Conservation (phyloP, 1,284 basidiomycete genomes). For the Cryptococcus jaspeensis region DNA sequence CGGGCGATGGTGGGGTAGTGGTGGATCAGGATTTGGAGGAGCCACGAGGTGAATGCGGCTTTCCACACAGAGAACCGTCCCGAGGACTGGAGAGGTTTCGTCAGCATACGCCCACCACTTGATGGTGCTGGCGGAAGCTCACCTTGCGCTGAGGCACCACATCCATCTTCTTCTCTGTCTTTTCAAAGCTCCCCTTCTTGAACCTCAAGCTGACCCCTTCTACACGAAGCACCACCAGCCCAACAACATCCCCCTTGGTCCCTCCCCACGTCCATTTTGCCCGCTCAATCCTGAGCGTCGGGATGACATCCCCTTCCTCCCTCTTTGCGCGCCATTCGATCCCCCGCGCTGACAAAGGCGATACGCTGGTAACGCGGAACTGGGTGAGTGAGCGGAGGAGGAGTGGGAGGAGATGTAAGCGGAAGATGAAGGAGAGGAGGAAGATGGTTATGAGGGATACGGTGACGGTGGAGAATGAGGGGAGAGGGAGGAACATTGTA, state of each 20-base stretch:
- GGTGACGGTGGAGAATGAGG: conserved; percentile 1
- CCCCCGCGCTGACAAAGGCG: conserved; percentile 26
- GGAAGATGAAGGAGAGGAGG: conserved; percentile 10
- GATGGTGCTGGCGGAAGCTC: neutral
- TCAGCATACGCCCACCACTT: neutral
- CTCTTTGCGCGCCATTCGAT: conserved; percentile 38
- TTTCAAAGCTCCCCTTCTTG: conserved; percentile 3
- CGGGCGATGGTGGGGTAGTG: conserved; percentile 39
- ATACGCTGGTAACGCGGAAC: conserved; percentile 26
- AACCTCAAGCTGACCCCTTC: conserved; percentile 35
- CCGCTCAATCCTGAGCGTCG: conserved; percentile 35
- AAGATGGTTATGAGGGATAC: conserved; percentile 4
- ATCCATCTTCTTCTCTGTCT: conserved; percentile 6
- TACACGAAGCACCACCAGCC: conserved; percentile 34
- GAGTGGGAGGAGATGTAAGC: conserved; percentile 17
- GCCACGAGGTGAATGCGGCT: conserved; percentile 9
- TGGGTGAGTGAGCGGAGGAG: conserved; percentile 22
- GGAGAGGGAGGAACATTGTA: neutral
- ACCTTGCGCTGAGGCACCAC: neutral
- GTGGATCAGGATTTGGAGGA: conserved; percentile 32
- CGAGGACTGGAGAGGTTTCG: neutral
- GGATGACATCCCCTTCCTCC: conserved; percentile 14
- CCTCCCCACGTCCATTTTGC: conserved; percentile 39
- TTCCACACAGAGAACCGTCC: conserved; percentile 6
- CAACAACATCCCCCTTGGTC: conserved; percentile 18